phyloP scores from a whole-genome alignment of 2,329 filamentous ascomycete species.

The Septoria linicola region DNA sequence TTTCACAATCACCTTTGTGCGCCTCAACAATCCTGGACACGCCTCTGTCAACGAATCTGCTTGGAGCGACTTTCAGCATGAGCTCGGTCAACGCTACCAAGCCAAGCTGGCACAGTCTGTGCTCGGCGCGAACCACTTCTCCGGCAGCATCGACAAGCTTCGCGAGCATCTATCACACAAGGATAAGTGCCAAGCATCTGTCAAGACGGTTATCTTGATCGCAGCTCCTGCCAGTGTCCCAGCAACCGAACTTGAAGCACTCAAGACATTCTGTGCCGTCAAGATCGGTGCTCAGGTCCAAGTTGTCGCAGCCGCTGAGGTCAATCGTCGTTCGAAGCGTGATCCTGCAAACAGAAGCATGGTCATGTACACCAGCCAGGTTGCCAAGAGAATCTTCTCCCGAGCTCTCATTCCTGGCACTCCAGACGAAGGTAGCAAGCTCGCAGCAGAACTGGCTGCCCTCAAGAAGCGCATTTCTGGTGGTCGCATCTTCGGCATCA shows the following conservation, averaged over 20 bases:
- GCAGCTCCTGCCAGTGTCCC: not conserved
- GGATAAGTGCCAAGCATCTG: not conserved
- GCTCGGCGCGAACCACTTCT: not conserved
- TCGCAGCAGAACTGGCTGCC: too few relatives aligned
- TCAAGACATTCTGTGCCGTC: not conserved
- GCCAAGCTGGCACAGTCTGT: not conserved
- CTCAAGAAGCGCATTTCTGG: too few relatives aligned
- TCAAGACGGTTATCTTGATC: not conserved
- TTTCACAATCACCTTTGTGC: not conserved
- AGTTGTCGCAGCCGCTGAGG: not conserved
- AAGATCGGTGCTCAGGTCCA: not conserved
- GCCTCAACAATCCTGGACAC: not conserved
- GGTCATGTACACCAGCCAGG: not conserved
- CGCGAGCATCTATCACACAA: not conserved
- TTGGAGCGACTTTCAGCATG: not conserved
- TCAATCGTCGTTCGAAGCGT: not conserved
- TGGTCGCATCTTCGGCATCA: too few relatives aligned
- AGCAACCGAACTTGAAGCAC: not conserved
- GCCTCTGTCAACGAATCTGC: not conserved
- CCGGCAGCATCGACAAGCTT: not conserved
- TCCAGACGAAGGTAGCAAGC: too few relatives aligned
- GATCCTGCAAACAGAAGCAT: not conserved
- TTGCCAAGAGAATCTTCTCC: not conserved
- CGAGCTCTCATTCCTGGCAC: not conserved
- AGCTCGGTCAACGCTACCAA: constrained; percentile 5